Evolutionary conservation across 257 asterid species (phyloP), one percentile per base, ranked within the genome.

Genomic region (Nicotiana noctiflora): DNA sequence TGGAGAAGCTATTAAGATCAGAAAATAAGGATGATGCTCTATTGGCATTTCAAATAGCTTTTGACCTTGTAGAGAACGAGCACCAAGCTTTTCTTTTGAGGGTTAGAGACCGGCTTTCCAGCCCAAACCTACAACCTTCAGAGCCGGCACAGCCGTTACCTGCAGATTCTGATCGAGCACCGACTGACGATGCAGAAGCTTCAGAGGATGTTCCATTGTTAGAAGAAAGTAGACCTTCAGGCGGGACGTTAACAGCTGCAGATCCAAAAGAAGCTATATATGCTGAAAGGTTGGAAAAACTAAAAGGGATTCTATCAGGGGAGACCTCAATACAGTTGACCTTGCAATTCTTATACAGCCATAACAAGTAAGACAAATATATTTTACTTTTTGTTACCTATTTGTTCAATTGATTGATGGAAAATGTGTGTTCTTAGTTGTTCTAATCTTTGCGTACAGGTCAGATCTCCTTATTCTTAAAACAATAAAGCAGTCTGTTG

Each of bases 401-500:
- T 12, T 37, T 49, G 70, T 59, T 31, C 34, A 62, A 44, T 23
- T 51, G 4, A 44, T 74, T 23, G 17, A 49, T 74, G 79, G 40
- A 25, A 25, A 74, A 63, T 46, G 11, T 25, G 64, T 62, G 63
- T 44, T 61, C 49, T 79, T 32, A n/a, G 79, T 49, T 25, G 82
- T 83, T 27, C 77, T 84, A 37, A 53, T 84, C 84, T 75, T 76
- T 83, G 44, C 82, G 64, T 90, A 21, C 87, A 96, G 99, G 85
- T 96, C 99, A 4, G 99, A 96, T 89, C 97, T 96, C 82, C 97
- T 94, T 82, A 94, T 93, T 81, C 97, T 94, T 3, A 96, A 94
- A 93, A 94, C 98, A 60, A 96, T 94, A 84, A 94, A 96, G 88
- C 99, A 96, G 82, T 94, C 98, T 59, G 95, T 96, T 80, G 99